A percentile compares a stretch with the other conserved stretches of the same genome.
Conservation (phyloP, 1,284 basidiomycete species). For the Cutaneotrichosporon cavernicola region DNA sequence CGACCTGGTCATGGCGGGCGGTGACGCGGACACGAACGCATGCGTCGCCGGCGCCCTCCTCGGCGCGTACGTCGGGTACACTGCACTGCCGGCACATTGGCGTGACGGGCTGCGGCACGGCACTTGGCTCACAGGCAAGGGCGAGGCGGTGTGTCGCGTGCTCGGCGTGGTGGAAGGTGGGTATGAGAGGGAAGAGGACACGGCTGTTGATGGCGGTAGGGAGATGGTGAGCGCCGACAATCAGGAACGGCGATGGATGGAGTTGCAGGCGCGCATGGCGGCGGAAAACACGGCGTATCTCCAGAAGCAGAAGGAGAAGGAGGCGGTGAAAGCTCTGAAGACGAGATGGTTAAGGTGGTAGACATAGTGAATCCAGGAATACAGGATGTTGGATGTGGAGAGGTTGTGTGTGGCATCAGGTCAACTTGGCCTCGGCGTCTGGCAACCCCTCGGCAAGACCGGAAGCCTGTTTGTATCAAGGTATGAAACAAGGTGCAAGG, state of each 20-base stretch:
- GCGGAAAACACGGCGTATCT: slow-evolving; percentile 8
- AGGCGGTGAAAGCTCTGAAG: too few species aligned
- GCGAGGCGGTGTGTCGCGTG: slow-evolving; percentile 7
- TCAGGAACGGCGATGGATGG: slow-evolving; percentile 16
- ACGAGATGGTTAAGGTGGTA: too few species aligned
- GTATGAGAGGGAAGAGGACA: slow-evolving; percentile 14
- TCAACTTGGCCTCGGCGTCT: too few species aligned
- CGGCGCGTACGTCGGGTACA: slow-evolving; percentile 21
- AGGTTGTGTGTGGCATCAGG: too few species aligned
- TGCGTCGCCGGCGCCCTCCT: slow-evolving; percentile 22
- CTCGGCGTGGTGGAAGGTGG: slow-evolving; percentile 13
- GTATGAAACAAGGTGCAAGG: too few species aligned
- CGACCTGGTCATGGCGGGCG: slow-evolving; percentile 16
- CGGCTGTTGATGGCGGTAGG: slow-evolving; percentile 18
- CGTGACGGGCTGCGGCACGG: slow-evolving; percentile 15
- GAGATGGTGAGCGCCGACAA: slow-evolving; percentile 12
- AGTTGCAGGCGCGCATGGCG: slow-evolving; percentile 19
- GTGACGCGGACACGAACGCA: slow-evolving; percentile 27
- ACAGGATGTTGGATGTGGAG: too few species aligned
- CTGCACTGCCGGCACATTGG: slow-evolving; percentile 17
- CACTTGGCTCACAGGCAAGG: slow-evolving; percentile 17
- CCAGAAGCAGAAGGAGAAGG: too few species aligned
- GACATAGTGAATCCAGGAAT: too few species aligned
- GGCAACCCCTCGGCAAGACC: too few species aligned
- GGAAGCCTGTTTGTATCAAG: too few species aligned